Evolutionary conservation across 106 monocot genomes (phyloP).

Genomic region (Allium fistulosum): DNA sequence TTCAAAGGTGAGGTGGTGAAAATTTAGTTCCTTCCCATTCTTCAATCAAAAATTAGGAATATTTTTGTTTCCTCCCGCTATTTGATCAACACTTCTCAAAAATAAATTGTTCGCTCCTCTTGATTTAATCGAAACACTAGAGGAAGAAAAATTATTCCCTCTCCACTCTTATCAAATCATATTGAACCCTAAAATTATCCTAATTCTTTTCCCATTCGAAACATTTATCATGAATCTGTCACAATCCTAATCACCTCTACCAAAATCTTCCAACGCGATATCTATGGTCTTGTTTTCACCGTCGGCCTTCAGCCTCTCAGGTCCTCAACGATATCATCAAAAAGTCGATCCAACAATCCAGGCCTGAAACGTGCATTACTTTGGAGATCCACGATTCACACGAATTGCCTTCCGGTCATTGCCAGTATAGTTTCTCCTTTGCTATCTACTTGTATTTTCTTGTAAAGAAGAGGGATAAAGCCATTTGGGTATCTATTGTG

Average conservation of each 20-base stretch:
- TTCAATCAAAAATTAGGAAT: too few relatives aligned
- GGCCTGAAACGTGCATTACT: conserved; percentile 71
- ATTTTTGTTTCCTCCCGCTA: too few relatives aligned
- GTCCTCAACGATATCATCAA: conserved; percentile 90
- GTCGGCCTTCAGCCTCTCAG: conserved; percentile 68
- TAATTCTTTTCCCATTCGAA: too few relatives aligned
- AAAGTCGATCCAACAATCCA: conserved; percentile 76
- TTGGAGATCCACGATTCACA: conserved; percentile 88
- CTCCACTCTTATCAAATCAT: too few relatives aligned
- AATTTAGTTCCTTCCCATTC: too few relatives aligned
- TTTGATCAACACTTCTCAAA: too few relatives aligned
- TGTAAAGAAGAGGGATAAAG: conserved; percentile 5
- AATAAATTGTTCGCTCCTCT: too few relatives aligned
- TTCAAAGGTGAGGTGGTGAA: too few relatives aligned
- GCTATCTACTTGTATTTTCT: conserved; percentile 68
- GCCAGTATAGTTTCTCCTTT: conserved; percentile 98
- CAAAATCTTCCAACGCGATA: conserved; percentile 86
- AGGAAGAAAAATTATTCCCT: too few relatives aligned
- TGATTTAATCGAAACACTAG: too few relatives aligned
- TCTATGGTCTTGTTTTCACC: conserved; percentile 80
- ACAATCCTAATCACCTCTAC: conserved; percentile 44
- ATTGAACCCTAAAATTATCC: too few relatives aligned
- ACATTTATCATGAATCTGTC: too few relatives aligned
- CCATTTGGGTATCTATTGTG: conserved; percentile 20
- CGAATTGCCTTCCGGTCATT: conserved; percentile 95